These are phyloP conservation scores for Ampelocalamus luodianensis DNA, from an alignment of 176 grass and related monocot genomes.

Conservation along the genomic window DNA sequence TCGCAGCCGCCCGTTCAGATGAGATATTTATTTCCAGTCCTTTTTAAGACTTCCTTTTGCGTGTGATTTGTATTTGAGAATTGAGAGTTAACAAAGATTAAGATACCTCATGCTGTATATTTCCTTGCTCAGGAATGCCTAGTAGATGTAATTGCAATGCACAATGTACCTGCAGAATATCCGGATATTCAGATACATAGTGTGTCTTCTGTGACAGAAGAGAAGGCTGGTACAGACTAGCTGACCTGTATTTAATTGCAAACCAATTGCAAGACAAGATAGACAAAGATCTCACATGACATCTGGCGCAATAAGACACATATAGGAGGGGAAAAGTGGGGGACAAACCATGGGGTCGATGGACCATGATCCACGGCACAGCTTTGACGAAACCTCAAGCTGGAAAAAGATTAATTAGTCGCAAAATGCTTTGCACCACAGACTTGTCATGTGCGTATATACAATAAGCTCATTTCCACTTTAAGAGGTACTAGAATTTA, in stretches of 20 bases:
- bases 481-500: not conserved
- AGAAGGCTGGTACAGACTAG: not conserved
- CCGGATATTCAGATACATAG: not conserved
- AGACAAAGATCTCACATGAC: conserved; percentile 1
- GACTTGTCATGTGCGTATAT: not conserved
- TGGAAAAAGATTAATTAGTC: not conserved
- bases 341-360: conserved; percentile 5
- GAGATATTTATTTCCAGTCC: not conserved
- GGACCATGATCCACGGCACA: not conserved
- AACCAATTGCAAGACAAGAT: not conserved
- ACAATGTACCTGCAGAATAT: conserved; percentile 29
- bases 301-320: not conserved
- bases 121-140: not conserved
- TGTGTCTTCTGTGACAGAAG: not conserved
- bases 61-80: not conserved
- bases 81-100: not conserved
- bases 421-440: not conserved
- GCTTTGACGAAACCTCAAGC: not conserved
- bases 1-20: not conserved
- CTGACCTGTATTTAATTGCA: not conserved
- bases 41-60: not conserved
- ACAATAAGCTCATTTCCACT: not conserved
- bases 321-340: conserved; percentile 1
- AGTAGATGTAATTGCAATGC: not conserved
- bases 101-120: not conserved